A percentile compares a stretch with the other conserved stretches of the same genome.
These are phyloP conservation scores for Penicillium angulare DNA, from an alignment of 495 filamentous ascomycete genomes.

Conservation along the genomic window DNA sequence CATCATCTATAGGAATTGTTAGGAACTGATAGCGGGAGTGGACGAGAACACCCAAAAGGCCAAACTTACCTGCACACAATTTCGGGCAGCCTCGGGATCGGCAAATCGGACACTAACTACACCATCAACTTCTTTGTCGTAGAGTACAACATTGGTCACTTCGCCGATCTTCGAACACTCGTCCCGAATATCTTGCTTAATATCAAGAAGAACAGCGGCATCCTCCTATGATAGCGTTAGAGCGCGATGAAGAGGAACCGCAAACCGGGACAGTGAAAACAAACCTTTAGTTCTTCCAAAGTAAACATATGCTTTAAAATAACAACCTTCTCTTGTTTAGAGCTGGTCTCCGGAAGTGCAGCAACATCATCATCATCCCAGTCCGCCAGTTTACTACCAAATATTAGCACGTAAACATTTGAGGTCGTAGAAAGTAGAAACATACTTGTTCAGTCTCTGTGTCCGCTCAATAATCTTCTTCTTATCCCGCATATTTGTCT, in stretches of 20 bases:
- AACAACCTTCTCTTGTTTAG: constrained; percentile 73
- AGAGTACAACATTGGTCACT: constrained; percentile 89
- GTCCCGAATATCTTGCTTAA: constrained; percentile 90
- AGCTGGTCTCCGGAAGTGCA: constrained; percentile 51
- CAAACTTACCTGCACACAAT: constrained; percentile 63
- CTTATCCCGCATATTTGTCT: constrained; percentile 60
- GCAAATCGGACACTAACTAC: constrained; percentile 80
- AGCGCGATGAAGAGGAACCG: constrained; percentile 7
- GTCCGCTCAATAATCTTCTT: constrained; percentile 86
- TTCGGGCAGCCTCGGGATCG: constrained; percentile 64
- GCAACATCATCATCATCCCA: constrained; percentile 84
- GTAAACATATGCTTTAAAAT: constrained; percentile 96
- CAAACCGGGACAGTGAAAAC: too few relatives aligned
- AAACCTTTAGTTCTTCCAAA: constrained; percentile 72
- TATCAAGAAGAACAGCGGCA: constrained; percentile 77
- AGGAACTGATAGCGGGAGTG: too few relatives aligned
- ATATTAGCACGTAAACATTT: constrained; percentile 5
- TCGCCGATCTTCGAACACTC: constrained; percentile 84
- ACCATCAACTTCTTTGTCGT: constrained; percentile 83
- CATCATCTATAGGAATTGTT: too few relatives aligned
- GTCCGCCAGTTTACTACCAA: constrained; percentile 75
- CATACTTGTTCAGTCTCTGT: constrained; percentile 73
- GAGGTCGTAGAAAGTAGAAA: constrained; percentile 1
- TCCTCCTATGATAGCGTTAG: constrained; percentile 57
- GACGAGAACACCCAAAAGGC: too few relatives aligned